phyloP scores from a whole-genome alignment of 495 filamentous ascomycete genomes.

The Patellaria atrata region DNA sequence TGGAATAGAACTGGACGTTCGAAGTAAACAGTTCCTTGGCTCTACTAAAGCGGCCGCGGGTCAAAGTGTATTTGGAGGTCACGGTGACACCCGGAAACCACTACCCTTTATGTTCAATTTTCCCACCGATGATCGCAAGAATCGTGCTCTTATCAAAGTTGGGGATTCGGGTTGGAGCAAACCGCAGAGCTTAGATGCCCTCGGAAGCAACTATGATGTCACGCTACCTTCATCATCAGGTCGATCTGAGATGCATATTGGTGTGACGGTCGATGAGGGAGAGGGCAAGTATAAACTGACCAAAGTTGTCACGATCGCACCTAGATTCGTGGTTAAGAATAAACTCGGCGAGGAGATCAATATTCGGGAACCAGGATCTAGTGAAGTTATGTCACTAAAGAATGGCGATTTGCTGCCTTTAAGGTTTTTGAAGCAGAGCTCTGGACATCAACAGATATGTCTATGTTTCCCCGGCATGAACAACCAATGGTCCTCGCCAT shows the following conservation, averaged over 20 bases:
- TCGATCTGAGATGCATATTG: conserved; percentile 74
- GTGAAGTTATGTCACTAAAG: conserved; percentile 61
- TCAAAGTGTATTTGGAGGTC: conserved; percentile 44
- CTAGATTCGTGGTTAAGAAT: conserved; percentile 89
- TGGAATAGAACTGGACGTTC: conserved; percentile 73
- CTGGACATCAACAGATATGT: conserved; percentile 77
- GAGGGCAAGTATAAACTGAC: conserved; percentile 96
- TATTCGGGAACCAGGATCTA: conserved; percentile 79
- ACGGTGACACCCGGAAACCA: conserved; percentile 44
- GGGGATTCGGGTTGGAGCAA: conserved; percentile 89
- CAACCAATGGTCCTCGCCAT: conserved; percentile 95
- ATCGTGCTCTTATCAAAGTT: conserved; percentile 73
- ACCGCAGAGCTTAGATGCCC: conserved; percentile 96
- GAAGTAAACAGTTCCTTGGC: conserved; percentile 76
- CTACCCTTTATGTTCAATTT: conserved; percentile 95
- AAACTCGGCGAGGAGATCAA: conserved; percentile 75
- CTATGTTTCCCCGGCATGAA: conserved; percentile 89
- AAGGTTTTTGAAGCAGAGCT: conserved; percentile 65
- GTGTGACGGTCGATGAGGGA: conserved; percentile 74
- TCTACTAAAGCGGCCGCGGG: conserved; percentile 68
- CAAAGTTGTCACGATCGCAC: conserved; percentile 86
- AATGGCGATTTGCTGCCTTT: conserved; percentile 64
- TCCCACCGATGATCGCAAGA: conserved; percentile 68
- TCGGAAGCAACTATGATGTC: conserved; percentile 79
- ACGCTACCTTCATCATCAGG: conserved; percentile 56